Evolutionary conservation across 352 stramenopile genomes (phyloP).

Genomic region (Phytophthora cactorum): DNA sequence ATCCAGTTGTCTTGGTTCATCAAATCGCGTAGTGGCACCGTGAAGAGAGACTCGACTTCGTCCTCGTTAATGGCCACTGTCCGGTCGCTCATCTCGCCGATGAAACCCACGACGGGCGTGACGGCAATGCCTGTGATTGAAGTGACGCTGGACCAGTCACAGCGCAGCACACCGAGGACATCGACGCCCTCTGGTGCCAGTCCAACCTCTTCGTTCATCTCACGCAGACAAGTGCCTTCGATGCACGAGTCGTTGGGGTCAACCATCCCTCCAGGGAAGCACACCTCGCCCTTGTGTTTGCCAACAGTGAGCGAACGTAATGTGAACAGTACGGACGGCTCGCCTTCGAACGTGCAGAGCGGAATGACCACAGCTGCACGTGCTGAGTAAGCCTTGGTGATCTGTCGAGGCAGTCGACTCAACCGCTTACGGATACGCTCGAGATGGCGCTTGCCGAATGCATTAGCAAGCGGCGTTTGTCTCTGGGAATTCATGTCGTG

Average conservation of each 20-base stretch:
- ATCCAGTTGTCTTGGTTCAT: conserved; percentile 88
- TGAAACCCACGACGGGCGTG: conserved; percentile 97
- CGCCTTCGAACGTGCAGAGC: conserved; percentile 95
- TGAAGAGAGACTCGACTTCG: conserved; percentile 97
- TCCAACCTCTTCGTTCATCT: conserved; percentile 98
- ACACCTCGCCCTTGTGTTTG: conserved; percentile 96
- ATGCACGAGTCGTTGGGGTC: conserved; percentile 94
- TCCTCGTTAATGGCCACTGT: conserved; percentile 94
- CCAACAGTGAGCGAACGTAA: conserved; percentile 91
- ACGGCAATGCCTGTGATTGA: conserved; percentile 97
- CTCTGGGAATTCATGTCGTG: conserved; percentile 43
- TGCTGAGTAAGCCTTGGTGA: conserved; percentile 92
- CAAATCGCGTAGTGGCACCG: conserved; percentile 91
- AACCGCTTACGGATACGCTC: conserved; percentile 95
- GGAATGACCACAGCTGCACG: conserved; percentile 95
- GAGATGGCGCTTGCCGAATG: conserved; percentile 89
- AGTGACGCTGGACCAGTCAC: conserved; percentile 96
- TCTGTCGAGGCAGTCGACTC: conserved; percentile 93
- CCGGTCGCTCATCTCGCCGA: conserved; percentile 93
- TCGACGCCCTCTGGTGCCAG: conserved; percentile 81
- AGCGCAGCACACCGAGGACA: conserved; percentile 94
- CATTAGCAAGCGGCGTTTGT: conserved; percentile 59
- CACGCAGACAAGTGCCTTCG: conserved; percentile 95
- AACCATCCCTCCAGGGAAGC: conserved; percentile 96
- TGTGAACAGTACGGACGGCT: conserved; percentile 96